These are phyloP conservation scores for Fusarium nelsonii DNA, from an alignment of 2,329 filamentous ascomycete genomes.

Conservation along the genomic window DNA sequence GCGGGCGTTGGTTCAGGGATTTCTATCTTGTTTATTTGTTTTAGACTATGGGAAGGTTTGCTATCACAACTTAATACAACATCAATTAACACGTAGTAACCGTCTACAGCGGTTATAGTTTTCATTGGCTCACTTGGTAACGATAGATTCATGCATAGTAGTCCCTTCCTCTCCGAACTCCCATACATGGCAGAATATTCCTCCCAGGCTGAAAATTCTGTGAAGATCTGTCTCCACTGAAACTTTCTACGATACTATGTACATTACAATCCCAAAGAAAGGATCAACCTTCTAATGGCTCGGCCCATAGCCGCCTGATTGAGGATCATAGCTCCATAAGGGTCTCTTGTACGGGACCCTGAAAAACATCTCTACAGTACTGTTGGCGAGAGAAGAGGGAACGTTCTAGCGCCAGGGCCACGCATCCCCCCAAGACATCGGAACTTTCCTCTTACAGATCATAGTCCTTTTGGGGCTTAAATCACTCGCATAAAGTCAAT, in stretches of 20 bases:
- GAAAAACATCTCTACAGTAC: background rate
- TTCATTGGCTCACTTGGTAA: background rate
- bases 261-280: background rate
- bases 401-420: background rate
- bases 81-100: background rate
- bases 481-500: background rate
- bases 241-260: background rate
- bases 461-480: background rate
- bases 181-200: no score
- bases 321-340: background rate
- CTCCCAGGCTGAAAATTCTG: background rate
- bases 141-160: background rate
- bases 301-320: background rate
- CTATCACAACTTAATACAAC: background rate
- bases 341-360: background rate
- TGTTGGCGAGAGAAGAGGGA: background rate
- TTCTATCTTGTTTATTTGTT: background rate
- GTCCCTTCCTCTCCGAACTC: no score
- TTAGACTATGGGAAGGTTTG: background rate
- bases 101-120: background rate
- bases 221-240: background rate
- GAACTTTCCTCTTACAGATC: background rate
- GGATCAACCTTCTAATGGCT: background rate
- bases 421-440: background rate
- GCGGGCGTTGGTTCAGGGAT: background rate